These are phyloP conservation scores for Ilyonectria mors-panacis DNA, from an alignment of 2,329 filamentous ascomycete genomes.

Conservation along the genomic window DNA sequence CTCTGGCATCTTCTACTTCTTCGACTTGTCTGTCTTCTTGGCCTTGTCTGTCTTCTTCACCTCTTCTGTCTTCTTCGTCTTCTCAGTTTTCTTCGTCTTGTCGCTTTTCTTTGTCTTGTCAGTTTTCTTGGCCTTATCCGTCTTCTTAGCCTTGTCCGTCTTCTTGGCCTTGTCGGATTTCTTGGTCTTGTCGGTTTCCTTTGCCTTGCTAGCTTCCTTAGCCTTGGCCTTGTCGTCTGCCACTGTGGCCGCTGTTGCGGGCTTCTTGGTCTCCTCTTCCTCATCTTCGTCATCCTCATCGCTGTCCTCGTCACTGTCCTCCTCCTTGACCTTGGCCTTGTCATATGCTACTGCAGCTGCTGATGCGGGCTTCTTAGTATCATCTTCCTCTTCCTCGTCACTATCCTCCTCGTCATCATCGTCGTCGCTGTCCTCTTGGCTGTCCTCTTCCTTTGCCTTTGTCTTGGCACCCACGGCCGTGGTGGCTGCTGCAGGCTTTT, in stretches of 20 bases:
- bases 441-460: conserved; percentile 30
- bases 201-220: conserved; percentile 2
- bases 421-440: conserved; percentile 25
- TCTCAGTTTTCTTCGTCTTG: conserved; percentile 11
- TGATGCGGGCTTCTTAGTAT: conserved; percentile 26
- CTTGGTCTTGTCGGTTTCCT: conserved; percentile 10
- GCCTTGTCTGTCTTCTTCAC: conserved; percentile 30
- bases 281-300: conserved; percentile 25
- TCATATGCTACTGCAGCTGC: conserved; percentile 5
- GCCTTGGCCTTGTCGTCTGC: conserved; percentile 16
- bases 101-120: background rate
- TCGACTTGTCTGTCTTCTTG: conserved; percentile 34
- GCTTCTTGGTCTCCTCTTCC: conserved; percentile 36
- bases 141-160: conserved; percentile 7
- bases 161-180: background rate
- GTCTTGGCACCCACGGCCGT: conserved; percentile 30
- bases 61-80: conserved; percentile 34
- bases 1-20: conserved; percentile 28
- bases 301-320: conserved; percentile 3
- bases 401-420: conserved; percentile 32
- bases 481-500: conserved; percentile 4
- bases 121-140: conserved; percentile 18
- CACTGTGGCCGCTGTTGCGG: conserved; percentile 10
- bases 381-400: conserved; percentile 32
- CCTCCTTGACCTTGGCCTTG: conserved; percentile 12